These are phyloP conservation scores for Trichoderma guizhouense DNA, from an alignment of 2,329 filamentous ascomycete species.

Conservation along the genomic window DNA sequence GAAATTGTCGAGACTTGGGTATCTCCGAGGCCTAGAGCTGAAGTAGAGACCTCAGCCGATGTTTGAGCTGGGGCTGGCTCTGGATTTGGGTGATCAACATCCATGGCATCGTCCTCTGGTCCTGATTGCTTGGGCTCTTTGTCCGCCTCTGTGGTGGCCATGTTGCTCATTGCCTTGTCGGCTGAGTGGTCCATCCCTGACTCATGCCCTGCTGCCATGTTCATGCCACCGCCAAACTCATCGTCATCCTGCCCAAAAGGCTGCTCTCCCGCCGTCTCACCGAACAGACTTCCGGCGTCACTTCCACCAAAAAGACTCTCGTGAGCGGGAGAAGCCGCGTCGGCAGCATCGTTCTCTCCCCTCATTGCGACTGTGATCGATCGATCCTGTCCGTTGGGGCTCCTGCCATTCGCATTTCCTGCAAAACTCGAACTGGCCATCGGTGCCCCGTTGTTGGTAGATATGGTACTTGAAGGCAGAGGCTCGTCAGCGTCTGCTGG, in stretches of 20 bases:
- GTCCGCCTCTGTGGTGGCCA: conserved; percentile 28
- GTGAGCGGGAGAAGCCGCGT: conserved; percentile 61
- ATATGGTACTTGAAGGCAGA: conserved; percentile 63
- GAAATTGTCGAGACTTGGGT: conserved; percentile 2
- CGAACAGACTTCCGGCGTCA: conserved; percentile 80
- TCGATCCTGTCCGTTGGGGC: conserved; percentile 19
- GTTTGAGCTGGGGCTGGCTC: neutral
- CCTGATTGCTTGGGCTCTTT: conserved; percentile 26
- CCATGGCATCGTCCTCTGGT: conserved; percentile 20
- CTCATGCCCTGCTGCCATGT: conserved; percentile 43
- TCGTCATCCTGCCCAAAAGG: conserved; percentile 81
- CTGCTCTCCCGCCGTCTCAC: conserved; percentile 60
- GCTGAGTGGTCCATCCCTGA: conserved; percentile 42
- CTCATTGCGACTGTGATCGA: conserved; percentile 30
- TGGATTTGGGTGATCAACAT: conserved; percentile 14
- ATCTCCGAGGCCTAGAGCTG: neutral
- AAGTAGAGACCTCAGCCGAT: neutral
- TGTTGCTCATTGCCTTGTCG: conserved; percentile 41
- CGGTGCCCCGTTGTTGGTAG: conserved; percentile 68
- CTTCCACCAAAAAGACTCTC: conserved; percentile 80
- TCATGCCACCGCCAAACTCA: conserved; percentile 74
- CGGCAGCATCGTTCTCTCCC: conserved; percentile 46
- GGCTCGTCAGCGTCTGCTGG: conserved; percentile 67
- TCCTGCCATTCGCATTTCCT: conserved; percentile 25
- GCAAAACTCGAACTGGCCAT: conserved; percentile 47